Conservation (phyloP, 1,284 basidiomycete genomes). For the Heterobasidion occidentale region DNA sequence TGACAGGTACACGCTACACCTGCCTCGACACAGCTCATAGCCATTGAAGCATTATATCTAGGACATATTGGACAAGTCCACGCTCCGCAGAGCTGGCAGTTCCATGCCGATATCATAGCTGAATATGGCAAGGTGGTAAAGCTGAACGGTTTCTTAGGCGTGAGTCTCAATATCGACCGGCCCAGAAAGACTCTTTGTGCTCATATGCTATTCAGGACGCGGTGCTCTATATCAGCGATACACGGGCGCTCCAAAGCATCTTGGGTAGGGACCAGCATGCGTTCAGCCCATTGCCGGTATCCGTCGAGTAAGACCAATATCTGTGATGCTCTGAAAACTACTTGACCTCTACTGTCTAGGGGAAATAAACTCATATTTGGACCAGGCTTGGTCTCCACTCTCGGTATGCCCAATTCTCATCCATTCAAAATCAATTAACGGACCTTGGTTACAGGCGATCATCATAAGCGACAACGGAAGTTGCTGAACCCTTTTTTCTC, state of each 20-base stretch:
- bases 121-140: slow-evolving; percentile 15
- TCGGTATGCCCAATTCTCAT: slow-evolving; percentile 5
- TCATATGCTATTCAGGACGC: slow-evolving; percentile 7
- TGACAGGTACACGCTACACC: background rate
- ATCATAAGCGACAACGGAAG: background rate
- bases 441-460: slow-evolving; percentile 1
- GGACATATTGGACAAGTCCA: slow-evolving; percentile 11
- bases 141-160: slow-evolving; percentile 9
- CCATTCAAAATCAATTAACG: background rate
- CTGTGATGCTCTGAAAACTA: background rate
- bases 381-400: slow-evolving; percentile 13
- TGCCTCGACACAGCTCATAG: background rate
- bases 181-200: background rate
- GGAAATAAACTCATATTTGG: slow-evolving; percentile 11
- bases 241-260: slow-evolving; percentile 20
- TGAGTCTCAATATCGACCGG: background rate
- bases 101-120: slow-evolving; percentile 10
- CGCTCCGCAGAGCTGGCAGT: slow-evolving; percentile 10
- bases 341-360: slow-evolving; percentile 1
- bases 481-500: background rate
- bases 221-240: slow-evolving; percentile 17
- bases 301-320: slow-evolving; percentile 9
- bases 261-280: slow-evolving; percentile 23
- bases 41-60: background rate
- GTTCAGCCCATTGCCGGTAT: slow-evolving; percentile 17